Conservation (phyloP, 2,329 filamentous ascomycete genomes). For the Penicillium concentricum region DNA sequence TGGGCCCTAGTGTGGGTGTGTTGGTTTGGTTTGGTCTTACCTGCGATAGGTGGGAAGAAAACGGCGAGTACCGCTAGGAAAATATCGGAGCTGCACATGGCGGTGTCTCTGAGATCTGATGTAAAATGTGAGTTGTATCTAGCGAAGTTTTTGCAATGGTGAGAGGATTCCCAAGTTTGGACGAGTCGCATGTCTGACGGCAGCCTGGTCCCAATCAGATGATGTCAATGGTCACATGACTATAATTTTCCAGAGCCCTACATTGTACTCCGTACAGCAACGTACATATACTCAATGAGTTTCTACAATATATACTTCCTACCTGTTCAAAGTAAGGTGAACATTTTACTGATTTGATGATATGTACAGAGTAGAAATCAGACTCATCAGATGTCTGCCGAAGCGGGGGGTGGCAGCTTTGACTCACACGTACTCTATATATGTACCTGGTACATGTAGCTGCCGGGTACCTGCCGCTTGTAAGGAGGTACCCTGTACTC, state of each 20-base stretch:
- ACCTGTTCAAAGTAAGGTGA: neutral
- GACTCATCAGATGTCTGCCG: neutral
- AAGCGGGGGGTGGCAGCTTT: neutral
- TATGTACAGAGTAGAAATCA: neutral
- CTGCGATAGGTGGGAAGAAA: constrained; percentile 60
- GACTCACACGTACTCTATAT: neutral
- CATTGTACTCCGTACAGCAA: neutral
- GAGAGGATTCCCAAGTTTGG: neutral
- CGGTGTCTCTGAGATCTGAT: constrained; percentile 10
- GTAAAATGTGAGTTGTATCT: constrained; percentile 1
- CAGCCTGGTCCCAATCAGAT: constrained; percentile 16
- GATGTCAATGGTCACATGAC: constrained; percentile 16
- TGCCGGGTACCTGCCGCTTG: neutral
- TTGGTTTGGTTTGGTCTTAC: constrained; percentile 38
- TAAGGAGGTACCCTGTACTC: constrained; percentile 1
- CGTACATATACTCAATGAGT: neutral
- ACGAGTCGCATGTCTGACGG: constrained; percentile 8
- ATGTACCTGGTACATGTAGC: constrained; percentile 4
- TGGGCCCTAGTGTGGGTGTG: neutral
- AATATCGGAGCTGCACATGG: constrained; percentile 61
- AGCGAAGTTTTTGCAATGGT: neutral
- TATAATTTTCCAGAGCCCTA: neutral
- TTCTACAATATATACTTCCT: neutral
- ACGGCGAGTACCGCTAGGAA: constrained; percentile 61
- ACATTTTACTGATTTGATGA: neutral